Evolutionary conservation across 2,329 filamentous ascomycete genomes (phyloP).

Genomic region (Aspergillus unguis): DNA sequence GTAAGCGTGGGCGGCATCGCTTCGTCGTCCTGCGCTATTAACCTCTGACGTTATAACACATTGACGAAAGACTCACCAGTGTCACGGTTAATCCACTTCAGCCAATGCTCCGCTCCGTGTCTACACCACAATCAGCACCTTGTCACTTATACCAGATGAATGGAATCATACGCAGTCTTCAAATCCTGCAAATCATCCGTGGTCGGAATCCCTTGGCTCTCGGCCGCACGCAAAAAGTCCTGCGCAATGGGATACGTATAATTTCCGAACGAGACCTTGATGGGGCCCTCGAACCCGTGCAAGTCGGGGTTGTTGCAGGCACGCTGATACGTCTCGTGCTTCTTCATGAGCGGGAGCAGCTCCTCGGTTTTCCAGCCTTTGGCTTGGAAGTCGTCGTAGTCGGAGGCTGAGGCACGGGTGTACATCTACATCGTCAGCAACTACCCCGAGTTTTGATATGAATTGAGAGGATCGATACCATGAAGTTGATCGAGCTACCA

Average conservation of each 20-base stretch:
- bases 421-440: constrained; percentile 56
- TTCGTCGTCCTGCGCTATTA: constrained; percentile 60
- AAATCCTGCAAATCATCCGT: constrained; percentile 76
- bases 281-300: constrained; percentile 75
- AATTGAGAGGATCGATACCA: constrained; percentile 46
- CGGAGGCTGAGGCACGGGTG: constrained; percentile 66
- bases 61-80: constrained; percentile 39
- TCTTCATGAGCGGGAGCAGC: constrained; percentile 71
- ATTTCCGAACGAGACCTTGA: constrained; percentile 78
- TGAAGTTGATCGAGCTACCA: constrained; percentile 73
- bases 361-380: constrained; percentile 78
- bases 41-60: background rate
- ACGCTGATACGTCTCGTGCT: constrained; percentile 75
- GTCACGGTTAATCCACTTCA: constrained; percentile 76
- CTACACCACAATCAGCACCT: constrained; percentile 15
- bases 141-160: too few species aligned
- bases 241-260: constrained; percentile 80
- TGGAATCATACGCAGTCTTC: constrained; percentile 34
- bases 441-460: too few species aligned
- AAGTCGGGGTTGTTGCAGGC: constrained; percentile 59
- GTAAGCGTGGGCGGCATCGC: constrained; percentile 74
- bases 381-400: constrained; percentile 75
- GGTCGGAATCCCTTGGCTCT: constrained; percentile 69
- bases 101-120: constrained; percentile 74
- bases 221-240: constrained; percentile 70